Evolutionary conservation across 108 stramenopile genomes (phyloP).

Genomic region (Cylindrotheca closterium): DNA sequence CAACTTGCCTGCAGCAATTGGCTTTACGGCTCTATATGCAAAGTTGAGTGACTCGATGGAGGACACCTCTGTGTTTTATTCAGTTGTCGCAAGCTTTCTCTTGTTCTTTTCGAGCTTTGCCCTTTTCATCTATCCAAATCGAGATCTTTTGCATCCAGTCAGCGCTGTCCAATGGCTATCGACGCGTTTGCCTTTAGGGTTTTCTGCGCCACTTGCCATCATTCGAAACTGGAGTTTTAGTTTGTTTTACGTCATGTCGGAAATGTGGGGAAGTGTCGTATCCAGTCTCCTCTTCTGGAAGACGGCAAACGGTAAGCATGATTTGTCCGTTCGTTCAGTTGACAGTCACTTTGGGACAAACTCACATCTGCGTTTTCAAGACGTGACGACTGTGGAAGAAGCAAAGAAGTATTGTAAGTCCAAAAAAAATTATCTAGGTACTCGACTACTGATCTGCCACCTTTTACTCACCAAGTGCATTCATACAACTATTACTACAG

Average conservation of each 20-base stretch:
- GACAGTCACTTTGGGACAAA: too few relatives aligned
- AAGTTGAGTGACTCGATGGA: slow-evolving; percentile 85
- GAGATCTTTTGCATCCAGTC: slow-evolving; percentile 84
- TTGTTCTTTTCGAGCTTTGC: slow-evolving; percentile 91
- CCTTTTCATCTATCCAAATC: slow-evolving; percentile 85
- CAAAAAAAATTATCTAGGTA: not conserved
- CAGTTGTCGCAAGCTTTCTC: slow-evolving; percentile 86
- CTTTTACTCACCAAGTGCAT: not conserved
- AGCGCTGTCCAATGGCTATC: slow-evolving; percentile 79
- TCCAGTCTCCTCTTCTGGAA: slow-evolving; percentile 97
- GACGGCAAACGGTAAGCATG: slow-evolving; percentile 96
- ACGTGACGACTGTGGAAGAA: slow-evolving; percentile 94
- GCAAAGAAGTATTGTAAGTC: slow-evolving; percentile 95
- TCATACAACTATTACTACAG: slow-evolving; percentile 33
- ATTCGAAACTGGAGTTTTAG: slow-evolving; percentile 96
- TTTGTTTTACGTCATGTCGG: slow-evolving; percentile 96
- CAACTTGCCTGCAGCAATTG: slow-evolving; percentile 87
- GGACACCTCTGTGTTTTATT: slow-evolving; percentile 88
- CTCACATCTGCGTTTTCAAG: too few relatives aligned
- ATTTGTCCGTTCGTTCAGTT: too few relatives aligned
- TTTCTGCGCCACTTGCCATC: slow-evolving; percentile 80
- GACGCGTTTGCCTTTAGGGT: slow-evolving; percentile 62
- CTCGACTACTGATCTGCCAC: not conserved
- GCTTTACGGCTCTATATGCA: slow-evolving; percentile 90
- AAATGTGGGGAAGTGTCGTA: slow-evolving; percentile 97